Conservation (phyloP, 345 rosid genomes). For the Sisymbrium irio region DNA sequence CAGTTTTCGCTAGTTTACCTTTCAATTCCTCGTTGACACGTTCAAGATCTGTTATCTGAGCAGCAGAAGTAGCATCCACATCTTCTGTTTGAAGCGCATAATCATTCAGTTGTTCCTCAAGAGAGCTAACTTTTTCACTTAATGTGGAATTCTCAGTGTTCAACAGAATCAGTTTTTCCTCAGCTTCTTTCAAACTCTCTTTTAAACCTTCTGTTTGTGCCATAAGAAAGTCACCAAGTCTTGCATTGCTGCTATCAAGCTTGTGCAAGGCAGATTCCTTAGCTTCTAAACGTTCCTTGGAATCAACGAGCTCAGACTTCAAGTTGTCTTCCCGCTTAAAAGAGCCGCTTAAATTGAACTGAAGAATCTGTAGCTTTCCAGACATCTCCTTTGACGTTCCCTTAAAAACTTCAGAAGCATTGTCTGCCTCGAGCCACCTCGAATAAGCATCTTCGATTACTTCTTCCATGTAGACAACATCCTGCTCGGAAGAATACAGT, state of each 20-base stretch:
- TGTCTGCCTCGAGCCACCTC: constrained; percentile 68
- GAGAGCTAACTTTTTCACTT: constrained; percentile 46
- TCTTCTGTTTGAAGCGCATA: constrained; percentile 52
- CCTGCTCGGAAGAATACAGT: constrained; percentile 57
- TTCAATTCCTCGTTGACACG: constrained; percentile 44
- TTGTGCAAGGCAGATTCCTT: constrained; percentile 53
- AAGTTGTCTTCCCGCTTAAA: constrained; percentile 52
- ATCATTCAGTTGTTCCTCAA: constrained; percentile 49
- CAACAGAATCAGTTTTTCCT: constrained; percentile 46
- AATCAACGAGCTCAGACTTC: constrained; percentile 48
- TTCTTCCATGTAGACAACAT: constrained; percentile 57
- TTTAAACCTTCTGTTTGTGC: constrained; percentile 55
- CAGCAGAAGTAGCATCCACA: constrained; percentile 34
- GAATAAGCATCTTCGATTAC: constrained; percentile 53
- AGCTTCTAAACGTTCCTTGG: constrained; percentile 47
- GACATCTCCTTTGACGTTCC: constrained; percentile 72
- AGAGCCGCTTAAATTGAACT: constrained; percentile 64
- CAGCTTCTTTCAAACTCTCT: constrained; percentile 58
- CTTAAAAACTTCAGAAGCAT: constrained; percentile 61
- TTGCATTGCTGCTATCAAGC: constrained; percentile 49
- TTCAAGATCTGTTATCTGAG: constrained; percentile 37
- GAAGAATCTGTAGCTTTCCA: constrained; percentile 58
- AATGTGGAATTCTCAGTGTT: constrained; percentile 53
- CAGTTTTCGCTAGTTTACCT: constrained; percentile 44
- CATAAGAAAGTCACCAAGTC: constrained; percentile 41